These are phyloP conservation scores for Verticillium alfalfae DNA, from an alignment of 2,329 filamentous ascomycete genomes.

Conservation along the genomic window DNA sequence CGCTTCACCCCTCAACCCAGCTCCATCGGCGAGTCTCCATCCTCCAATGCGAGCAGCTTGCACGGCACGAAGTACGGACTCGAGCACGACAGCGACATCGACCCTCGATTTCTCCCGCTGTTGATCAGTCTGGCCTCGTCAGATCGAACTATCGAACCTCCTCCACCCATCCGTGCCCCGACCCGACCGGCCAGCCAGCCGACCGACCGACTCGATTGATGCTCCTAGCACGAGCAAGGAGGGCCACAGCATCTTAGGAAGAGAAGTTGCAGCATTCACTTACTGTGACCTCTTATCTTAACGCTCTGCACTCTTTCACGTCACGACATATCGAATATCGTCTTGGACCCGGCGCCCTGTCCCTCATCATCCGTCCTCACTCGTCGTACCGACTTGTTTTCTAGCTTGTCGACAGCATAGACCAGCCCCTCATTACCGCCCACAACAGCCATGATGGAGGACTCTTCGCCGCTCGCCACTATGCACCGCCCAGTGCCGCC, in stretches of 20 bases:
- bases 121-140: neutral
- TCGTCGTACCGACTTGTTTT: constrained; percentile 1
- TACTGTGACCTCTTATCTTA: constrained; percentile 16
- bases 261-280: constrained; percentile 25
- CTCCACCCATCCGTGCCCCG: neutral
- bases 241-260: constrained; percentile 5
- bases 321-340: constrained; percentile 20
- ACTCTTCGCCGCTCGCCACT: constrained; percentile 88
- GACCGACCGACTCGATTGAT: neutral
- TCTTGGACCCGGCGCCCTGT: constrained; percentile 6
- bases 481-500: constrained; percentile 71
- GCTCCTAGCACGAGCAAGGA: neutral
- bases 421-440: constrained; percentile 1
- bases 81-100: neutral
- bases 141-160: neutral
- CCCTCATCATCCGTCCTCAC: constrained; percentile 1
- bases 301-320: constrained; percentile 10
- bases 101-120: neutral
- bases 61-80: neutral
- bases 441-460: constrained; percentile 61
- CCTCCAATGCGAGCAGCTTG: constrained; percentile 1
- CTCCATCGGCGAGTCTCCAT: neutral
- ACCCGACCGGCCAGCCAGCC: neutral
- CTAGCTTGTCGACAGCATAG: constrained; percentile 2
- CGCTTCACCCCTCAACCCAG: neutral